Evolutionary conservation across 169 alveolate genomes (phyloP).

Genomic region (Amoebophrya sp.): DNA sequence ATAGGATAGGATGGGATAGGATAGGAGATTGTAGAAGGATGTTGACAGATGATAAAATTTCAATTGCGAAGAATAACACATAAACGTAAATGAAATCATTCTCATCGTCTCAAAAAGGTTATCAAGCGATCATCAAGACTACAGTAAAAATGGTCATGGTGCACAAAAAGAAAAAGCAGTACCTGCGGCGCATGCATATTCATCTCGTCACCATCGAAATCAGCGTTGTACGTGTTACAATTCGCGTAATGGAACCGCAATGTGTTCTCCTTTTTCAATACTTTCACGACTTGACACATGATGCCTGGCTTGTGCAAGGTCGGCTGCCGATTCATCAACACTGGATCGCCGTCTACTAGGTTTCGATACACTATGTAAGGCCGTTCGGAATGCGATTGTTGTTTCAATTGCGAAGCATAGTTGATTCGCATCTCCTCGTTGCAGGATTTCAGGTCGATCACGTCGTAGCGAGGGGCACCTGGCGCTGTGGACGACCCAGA

Average conservation of each 20-base stretch:
- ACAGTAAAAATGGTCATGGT: not conserved
- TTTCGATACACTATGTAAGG: conserved; percentile 86
- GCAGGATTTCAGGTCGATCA: conserved; percentile 70
- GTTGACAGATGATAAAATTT: not conserved
- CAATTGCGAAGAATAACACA: too few species aligned
- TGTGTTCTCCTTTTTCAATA: conserved; percentile 81
- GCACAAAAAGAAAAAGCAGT: too few species aligned
- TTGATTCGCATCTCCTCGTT: conserved; percentile 63
- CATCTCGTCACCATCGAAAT: conserved; percentile 99
- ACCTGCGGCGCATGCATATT: conserved; percentile 90
- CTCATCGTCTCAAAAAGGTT: not conserved
- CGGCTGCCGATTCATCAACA: conserved; percentile 94
- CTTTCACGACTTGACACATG: conserved; percentile 84
- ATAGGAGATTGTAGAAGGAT: not conserved
- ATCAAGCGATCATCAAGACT: not conserved
- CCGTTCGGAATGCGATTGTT: conserved; percentile 46
- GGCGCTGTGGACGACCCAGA: too few species aligned
- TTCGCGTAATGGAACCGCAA: conserved; percentile 95
- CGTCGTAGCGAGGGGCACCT: conserved; percentile 53
- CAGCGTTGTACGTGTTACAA: conserved; percentile 98
- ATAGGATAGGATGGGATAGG: not conserved
- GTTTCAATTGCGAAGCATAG: conserved; percentile 45
- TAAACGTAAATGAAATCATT: too few species aligned
- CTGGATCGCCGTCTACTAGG: conserved; percentile 90
- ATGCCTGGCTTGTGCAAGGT: conserved; percentile 94